Evolutionary conservation across 192 early-diverging fungal species (phyloP).

Genomic region (Coemansia asiatica): DNA sequence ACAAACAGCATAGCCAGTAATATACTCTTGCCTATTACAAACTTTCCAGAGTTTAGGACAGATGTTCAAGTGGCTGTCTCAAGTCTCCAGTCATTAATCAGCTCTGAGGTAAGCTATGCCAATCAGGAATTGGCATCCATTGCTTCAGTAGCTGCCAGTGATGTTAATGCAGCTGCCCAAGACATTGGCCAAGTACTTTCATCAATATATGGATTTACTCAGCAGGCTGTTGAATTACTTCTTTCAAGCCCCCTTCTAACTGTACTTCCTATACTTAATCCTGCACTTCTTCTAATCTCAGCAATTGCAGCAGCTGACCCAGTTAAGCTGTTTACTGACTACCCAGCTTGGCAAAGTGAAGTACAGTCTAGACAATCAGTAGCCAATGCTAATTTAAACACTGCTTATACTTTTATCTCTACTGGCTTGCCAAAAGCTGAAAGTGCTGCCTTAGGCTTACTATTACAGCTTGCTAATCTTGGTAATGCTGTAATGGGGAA

Average conservation of each 20-base stretch:
- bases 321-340: constrained; percentile 22
- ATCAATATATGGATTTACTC: constrained; percentile 32
- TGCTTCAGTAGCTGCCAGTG: constrained; percentile 13
- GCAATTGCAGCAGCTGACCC: constrained; percentile 24
- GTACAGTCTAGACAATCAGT: constrained; percentile 19
- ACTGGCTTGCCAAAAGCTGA: constrained; percentile 30
- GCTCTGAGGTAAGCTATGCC: constrained; percentile 17
- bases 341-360: constrained; percentile 31
- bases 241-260: constrained; percentile 34
- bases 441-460: constrained; percentile 16
- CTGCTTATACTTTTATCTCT: constrained; percentile 32
- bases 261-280: constrained; percentile 21
- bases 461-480: constrained; percentile 19
- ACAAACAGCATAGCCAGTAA: constrained; percentile 27
- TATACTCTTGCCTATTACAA: constrained; percentile 33
- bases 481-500: constrained; percentile 4
- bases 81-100: constrained; percentile 16
- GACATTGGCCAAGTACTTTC: constrained; percentile 15
- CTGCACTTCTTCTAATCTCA: constrained; percentile 7
- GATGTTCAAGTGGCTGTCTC: constrained; percentile 15
- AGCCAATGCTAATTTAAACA: constrained; percentile 14
- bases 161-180: constrained; percentile 12
- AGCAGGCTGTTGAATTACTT: constrained; percentile 23
- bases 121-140: constrained; percentile 10
- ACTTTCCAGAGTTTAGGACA: constrained; percentile 17